Evolutionary conservation across 164 flowering plant species (phyloP), one percentile per base, ranked within the genome.

Genomic region (Magnolia sinica): DNA sequence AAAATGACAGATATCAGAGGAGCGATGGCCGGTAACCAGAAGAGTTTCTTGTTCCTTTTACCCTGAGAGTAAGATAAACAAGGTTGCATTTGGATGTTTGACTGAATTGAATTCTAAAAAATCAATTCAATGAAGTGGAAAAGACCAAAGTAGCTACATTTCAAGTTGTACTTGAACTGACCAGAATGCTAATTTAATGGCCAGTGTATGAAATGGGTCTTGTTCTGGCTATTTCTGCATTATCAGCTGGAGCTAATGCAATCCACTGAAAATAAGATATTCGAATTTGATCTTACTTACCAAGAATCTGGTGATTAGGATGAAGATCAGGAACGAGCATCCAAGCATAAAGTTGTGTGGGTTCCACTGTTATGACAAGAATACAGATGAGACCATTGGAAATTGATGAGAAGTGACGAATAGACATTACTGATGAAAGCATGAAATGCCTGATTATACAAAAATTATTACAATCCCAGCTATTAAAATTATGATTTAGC

Each of bases 21-120:
- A 50, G 95, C 96, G 76, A 90, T 84, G 1, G 98, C 96, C 72
- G 96, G 87, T 66, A 94, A 64, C 98, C 98, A 94, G 85, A 90
- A 94, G 52, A 92, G 84, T 64, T 88, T 94, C 81, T 84, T 92
- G 83, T 88, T 87, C 75, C 82, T 94, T 73, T 82, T 89, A 0
- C 96, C 94, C 98, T 85, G 79, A 68, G 14, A 18, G 18, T 31
- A 31, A 68, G 45, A 9, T 16, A 68, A 68, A 37, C 7, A 31
- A 22, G 68, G 24, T 64, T 64, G 24, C 68, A 64, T n/a, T 64
- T 64, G 23, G 22, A 64, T 18, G 68, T n/a, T 64, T n/a, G 10
- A 3, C 24, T 7, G 45, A 55, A 55, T 64, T 64, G 24, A 23
- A 66, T 10, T 9, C 9, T 20, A 24, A 66, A 10, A 24, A 24